Evolutionary conservation across 225 moss, liverwort and hornwort species (phyloP), one percentile per base, ranked within the genome.

Genomic region (Straminergon stramineum): DNA sequence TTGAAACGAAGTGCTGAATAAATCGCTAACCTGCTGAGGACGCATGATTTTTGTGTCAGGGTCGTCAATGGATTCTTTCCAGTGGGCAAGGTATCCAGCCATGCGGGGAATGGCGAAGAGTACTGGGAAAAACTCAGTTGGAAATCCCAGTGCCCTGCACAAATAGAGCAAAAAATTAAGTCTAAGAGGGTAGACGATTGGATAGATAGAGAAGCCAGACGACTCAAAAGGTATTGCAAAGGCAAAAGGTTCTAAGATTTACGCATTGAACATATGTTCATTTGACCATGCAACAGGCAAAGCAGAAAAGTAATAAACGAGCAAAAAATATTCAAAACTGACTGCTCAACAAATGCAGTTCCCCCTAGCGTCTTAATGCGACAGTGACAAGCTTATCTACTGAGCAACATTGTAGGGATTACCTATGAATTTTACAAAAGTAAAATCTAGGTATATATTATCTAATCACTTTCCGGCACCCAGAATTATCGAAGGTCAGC

Each of bases 21-120:
- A 69, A 91, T 86, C 85, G 48, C 87, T 91, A 41, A 96, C 98
- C 97, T 99, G 95, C 90, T 99, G 98, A 79, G 98, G 98, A 85
- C 96, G 95, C 95, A 99, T 97, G 30, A 99, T 97, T 90, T 99
- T 99, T 34, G 97, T 96, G 89, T 99, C 97, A 34, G 96, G 94
- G 55, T 99, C 96, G 67, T 88, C 94, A 14, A 99, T 93, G 24
- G 96, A 97, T 86, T 99, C 97, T 86, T 96, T 99, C 96, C 96
- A 99, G 82, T 99, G 97, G 56, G 96, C 95, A 83, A 99, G 94
- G 84, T 99, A 97, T 63, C 98, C 97, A 84, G 97, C 98, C 98
- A 99, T 97, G 52, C 96, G 96, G 79, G 98, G 96, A 65, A 99
- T 95, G 37, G 98, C 98, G 85, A 99, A 97, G 76, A 99, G 93